Conservation (phyloP, 371 early-diverging fungal species). For the Mortierella sp. region DNA sequence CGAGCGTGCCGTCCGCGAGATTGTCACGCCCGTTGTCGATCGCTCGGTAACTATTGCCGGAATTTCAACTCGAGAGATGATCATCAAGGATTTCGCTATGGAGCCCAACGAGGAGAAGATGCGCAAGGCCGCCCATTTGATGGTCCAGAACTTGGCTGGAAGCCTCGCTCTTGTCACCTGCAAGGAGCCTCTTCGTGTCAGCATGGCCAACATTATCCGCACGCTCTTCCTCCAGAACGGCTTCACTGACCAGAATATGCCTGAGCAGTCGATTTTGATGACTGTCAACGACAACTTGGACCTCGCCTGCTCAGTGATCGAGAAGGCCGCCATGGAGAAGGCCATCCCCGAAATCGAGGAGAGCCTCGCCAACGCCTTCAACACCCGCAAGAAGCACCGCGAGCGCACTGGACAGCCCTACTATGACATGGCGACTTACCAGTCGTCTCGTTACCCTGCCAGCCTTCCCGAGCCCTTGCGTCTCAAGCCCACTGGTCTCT, state of each 20-base stretch:
- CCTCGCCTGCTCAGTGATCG: constrained; percentile 91
- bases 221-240: constrained; percentile 86
- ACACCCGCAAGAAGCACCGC: constrained; percentile 86
- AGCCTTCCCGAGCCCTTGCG: constrained; percentile 89
- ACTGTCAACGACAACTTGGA: constrained; percentile 94
- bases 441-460: constrained; percentile 80
- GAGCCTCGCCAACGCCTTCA: constrained; percentile 73
- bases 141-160: constrained; percentile 91
- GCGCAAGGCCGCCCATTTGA: constrained; percentile 92
- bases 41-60: constrained; percentile 93
- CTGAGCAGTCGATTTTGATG: constrained; percentile 84
- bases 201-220: constrained; percentile 85
- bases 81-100: constrained; percentile 94
- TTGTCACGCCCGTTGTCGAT: constrained; percentile 88
- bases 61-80: constrained; percentile 90
- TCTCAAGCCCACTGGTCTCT: constrained; percentile 86
- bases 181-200: constrained; percentile 93
- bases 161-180: constrained; percentile 92
- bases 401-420: constrained; percentile 92
- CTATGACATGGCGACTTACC: constrained; percentile 85
- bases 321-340: constrained; percentile 94
- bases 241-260: constrained; percentile 81
- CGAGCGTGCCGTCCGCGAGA: constrained; percentile 90
- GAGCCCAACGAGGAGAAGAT: constrained; percentile 95
- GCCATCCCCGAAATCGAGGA: constrained; percentile 91